Evolutionary conservation across 768 basidiomycete species (phyloP).

Genomic region (Xerocomus spinulosus): DNA sequence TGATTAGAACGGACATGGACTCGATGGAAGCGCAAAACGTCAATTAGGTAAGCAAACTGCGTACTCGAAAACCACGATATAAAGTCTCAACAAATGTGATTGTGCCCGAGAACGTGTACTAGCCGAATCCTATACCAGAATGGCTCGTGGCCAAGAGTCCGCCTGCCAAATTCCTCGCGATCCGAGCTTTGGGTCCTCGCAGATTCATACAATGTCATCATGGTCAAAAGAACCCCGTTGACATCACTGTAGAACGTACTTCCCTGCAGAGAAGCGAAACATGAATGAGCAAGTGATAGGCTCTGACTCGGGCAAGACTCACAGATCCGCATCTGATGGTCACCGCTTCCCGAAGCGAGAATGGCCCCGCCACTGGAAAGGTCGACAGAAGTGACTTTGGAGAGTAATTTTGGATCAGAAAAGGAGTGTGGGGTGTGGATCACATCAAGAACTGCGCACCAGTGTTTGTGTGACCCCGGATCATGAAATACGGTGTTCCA

Average conservation of each 20-base stretch:
- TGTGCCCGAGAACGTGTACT: neutral
- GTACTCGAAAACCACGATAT: neutral
- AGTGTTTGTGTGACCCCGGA: constrained; percentile 33
- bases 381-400: constrained; percentile 37
- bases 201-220: neutral
- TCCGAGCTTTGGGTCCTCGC: neutral
- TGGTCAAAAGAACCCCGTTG: neutral
- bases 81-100: neutral
- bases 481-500: constrained; percentile 32
- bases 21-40: neutral
- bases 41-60: constrained; percentile 24
- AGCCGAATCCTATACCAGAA: constrained; percentile 1
- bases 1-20: neutral
- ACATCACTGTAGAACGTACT: constrained; percentile 25
- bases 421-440: constrained; percentile 11
- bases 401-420: constrained; percentile 8
- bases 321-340: constrained; percentile 37
- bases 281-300: constrained; percentile 12
- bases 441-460: constrained; percentile 24
- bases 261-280: constrained; percentile 19
- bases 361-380: constrained; percentile 28
- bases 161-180: constrained; percentile 8
- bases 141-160: constrained; percentile 1
- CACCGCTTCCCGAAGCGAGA: constrained; percentile 37
- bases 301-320: constrained; percentile 11